Evolutionary conservation across 768 basidiomycete species (phyloP), one percentile per base, ranked within the genome.

Genomic region (Tylopilus plumbeoviolaceoides): DNA sequence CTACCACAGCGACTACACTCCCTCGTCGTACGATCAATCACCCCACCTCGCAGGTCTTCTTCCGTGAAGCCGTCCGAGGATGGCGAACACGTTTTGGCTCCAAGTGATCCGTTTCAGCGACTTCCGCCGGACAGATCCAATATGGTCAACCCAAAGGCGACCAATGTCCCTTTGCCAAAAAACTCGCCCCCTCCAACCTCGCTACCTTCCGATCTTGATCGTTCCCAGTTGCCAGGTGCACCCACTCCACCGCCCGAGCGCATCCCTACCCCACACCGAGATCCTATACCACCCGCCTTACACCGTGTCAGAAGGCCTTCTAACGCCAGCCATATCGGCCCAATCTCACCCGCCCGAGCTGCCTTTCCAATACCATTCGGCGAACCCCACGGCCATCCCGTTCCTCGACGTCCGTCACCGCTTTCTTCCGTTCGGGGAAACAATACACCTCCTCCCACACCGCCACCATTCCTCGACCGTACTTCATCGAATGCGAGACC

Each of bases 1-100:
- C 68, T 82, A 21, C 81, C 83, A 15, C 70, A 71, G 43, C 75
- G 77, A 27, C 73, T 80, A 27, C 80, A 80, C 63, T 70, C 72
- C 56, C 73, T 76, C 56, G 73, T 79, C 27, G 62, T 62, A 18
- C 59, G 58, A 56, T 59, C 67, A 31, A 47, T 28, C 10, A 44
- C 52, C 38, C 2, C 55, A 45, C 56, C 59, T 28, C 53, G 41
- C 41, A 57, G 46, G 33, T 15, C 51, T 20, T 38, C 42, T 14
- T 20, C 51, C 18, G 56, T 53, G 48, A 60, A 47, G 47, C 52
- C 47, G 7, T 48, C 53, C 43, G 46, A 43, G 8, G 45, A 50
- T 9, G 20, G 17, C 23, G 47, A 40, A 28, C 59, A 47, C 11
- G 43, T 44, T 46, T 55, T 51, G 27, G 35, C 58, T 18, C 56